These are phyloP conservation scores for Cnidoscolus chayamansa DNA, from an alignment of 441 rosid species.

Conservation along the genomic window DNA sequence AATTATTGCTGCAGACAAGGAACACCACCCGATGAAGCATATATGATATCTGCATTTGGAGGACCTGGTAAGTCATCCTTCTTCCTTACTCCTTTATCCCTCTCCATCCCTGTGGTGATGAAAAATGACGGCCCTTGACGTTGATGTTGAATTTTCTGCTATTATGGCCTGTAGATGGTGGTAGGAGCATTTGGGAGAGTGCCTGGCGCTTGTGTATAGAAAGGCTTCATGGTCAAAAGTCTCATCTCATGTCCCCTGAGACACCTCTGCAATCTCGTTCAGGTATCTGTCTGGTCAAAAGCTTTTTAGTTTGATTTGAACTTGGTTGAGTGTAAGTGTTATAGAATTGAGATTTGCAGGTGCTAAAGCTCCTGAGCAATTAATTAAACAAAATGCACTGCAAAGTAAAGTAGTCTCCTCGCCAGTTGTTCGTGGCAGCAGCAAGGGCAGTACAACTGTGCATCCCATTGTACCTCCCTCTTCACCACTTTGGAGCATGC, in stretches of 20 bases:
- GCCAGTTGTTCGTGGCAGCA: slow-evolving; percentile 48
- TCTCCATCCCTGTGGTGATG: slow-evolving; percentile 5
- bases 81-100: too few species aligned
- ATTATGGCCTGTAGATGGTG: slow-evolving; percentile 58
- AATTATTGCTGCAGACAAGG: slow-evolving; percentile 69
- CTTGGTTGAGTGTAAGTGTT: slow-evolving; percentile 20
- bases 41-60: slow-evolving; percentile 96
- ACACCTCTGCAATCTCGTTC: slow-evolving; percentile 66
- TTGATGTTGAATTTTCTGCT: slow-evolving; percentile 15
- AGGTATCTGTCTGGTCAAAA: slow-evolving; percentile 40
- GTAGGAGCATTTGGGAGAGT: slow-evolving; percentile 82
- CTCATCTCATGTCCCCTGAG: slow-evolving; percentile 47
- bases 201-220: slow-evolving; percentile 70
- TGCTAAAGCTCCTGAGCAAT: slow-evolving; percentile 50
- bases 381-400: slow-evolving; percentile 45
- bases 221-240: slow-evolving; percentile 57
- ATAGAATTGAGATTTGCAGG: slow-evolving; percentile 32
- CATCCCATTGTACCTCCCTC: slow-evolving; percentile 71
- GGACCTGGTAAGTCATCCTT: slow-evolving; percentile 61
- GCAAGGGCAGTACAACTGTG: slow-evolving; percentile 49
- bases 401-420: slow-evolving; percentile 53
- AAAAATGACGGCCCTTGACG: neutral
- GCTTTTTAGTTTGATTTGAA: slow-evolving; percentile 13
- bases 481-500: slow-evolving; percentile 86
- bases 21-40: slow-evolving; percentile 87